A percentile compares a stretch with the other conserved stretches of the same genome.
Conservation (phyloP, 768 basidiomycete species). For the Kwoniella shandongensis region DNA sequence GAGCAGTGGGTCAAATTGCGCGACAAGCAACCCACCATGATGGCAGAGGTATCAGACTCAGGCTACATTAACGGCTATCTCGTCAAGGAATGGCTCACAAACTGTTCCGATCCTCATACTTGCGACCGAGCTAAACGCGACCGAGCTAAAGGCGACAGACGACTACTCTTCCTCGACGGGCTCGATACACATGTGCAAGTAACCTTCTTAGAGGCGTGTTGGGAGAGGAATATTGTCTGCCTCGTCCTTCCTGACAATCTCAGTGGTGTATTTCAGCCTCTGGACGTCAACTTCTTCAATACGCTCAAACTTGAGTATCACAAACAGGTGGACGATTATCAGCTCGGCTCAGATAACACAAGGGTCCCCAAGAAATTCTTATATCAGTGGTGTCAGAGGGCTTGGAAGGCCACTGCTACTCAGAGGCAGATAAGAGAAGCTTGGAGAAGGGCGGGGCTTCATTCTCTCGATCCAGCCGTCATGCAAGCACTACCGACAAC, state of each 20-base stretch:
- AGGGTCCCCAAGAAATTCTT: conserved; percentile 7
- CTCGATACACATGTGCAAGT: conserved; percentile 12
- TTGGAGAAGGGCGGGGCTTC: conserved; percentile 17
- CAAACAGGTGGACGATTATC: conserved; percentile 4
- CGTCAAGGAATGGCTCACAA: conserved; percentile 7
- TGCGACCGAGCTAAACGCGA: not conserved
- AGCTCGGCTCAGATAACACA: not conserved
- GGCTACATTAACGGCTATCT: conserved; percentile 13
- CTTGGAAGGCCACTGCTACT: conserved; percentile 12
- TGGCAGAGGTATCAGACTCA: conserved; percentile 1
- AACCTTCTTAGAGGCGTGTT: conserved; percentile 20
- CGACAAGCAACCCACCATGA: not conserved
- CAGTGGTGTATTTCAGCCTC: conserved; percentile 17
- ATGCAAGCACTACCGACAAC: not conserved
- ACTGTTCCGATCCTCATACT: conserved; percentile 15
- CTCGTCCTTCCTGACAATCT: conserved; percentile 18
- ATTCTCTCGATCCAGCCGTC: conserved; percentile 4
- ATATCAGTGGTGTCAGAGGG: conserved; percentile 14
- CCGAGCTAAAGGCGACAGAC: not conserved
- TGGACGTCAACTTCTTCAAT: conserved; percentile 24
- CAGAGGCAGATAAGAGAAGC: conserved; percentile 7
- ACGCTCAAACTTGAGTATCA: conserved; percentile 6
- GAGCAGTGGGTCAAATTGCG: conserved; percentile 1
- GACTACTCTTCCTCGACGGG: conserved; percentile 24
- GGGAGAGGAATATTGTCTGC: conserved; percentile 15